A percentile compares a stretch with the other conserved stretches of the same genome.
phyloP scores from a whole-genome alignment of 2,329 filamentous ascomycete genomes.

The Cladosporium sp. region DNA sequence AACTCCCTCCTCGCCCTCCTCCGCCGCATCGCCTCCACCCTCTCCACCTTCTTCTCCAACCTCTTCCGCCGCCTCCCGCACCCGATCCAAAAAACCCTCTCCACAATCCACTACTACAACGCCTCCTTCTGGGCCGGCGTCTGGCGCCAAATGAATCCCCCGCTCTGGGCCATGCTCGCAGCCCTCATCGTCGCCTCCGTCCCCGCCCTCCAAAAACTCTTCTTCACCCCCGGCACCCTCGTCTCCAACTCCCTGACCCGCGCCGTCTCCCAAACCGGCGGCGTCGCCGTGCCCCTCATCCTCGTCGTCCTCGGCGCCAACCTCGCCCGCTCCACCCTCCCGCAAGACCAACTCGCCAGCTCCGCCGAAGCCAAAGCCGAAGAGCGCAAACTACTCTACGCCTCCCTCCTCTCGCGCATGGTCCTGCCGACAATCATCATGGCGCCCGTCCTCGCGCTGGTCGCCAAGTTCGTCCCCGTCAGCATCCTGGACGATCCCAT shows the following conservation, averaged over 20 bases:
- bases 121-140: constrained; percentile 58
- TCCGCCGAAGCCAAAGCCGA: constrained; percentile 64
- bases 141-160: constrained; percentile 97
- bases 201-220: constrained; percentile 71
- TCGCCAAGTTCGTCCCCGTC: constrained; percentile 84
- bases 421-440: constrained; percentile 84
- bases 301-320: constrained; percentile 93
- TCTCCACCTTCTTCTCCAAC: constrained; percentile 25
- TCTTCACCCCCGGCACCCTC: constrained; percentile 86
- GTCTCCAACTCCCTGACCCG: constrained; percentile 88
- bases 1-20: constrained; percentile 17
- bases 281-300: constrained; percentile 90
- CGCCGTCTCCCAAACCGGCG: constrained; percentile 75
- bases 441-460: constrained; percentile 78
- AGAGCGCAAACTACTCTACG: constrained; percentile 73
- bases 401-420: constrained; percentile 84
- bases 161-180: constrained; percentile 91
- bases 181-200: constrained; percentile 89
- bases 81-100: constrained; percentile 46
- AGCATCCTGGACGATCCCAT: constrained; percentile 97
- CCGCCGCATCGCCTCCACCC: constrained; percentile 21
- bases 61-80: constrained; percentile 47
- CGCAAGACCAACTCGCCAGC: constrained; percentile 54
- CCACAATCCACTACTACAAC: constrained; percentile 35
- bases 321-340: constrained; percentile 82